Base-by-base conservation (phyloP, 108 stramenopile species). In the Skeletonema marinoi region DNA sequence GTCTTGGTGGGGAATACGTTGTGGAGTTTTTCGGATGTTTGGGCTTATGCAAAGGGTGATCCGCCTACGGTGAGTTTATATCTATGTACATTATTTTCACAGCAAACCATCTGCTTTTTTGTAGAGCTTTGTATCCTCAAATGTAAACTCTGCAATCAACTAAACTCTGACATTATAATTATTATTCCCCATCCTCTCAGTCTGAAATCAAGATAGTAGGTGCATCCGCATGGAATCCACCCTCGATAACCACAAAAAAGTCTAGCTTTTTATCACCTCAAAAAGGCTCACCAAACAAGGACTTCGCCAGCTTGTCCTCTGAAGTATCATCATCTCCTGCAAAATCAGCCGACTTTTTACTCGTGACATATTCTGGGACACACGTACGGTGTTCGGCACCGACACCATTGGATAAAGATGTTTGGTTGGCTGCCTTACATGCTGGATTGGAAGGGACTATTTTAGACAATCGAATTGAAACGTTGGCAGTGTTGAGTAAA, bases 321-420 rank as follows among this genome's bases (percentile, higher is more conserved):
- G 82, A 79, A 65, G 32, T 74, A 36, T 36, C 70, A 36, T 36
- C 70, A 39, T 77, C 83, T 36, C 64, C 79, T 0, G 41, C 66
- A 3, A 77, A 76, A 73, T 77, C 75, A 17, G 61, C 62, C 13
- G 82, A 83, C 51, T 83, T 83, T 69, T 67, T 83, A 9, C 66
- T 93, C 12, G 88, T 95, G 21, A 92, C 94, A 32, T 80, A 85
- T 74, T 85, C 88, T 12, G 92, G 94, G 6, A 93, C 90, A 4
- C 92, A 95, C 60, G 78, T 95, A 16, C 73, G 73, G 29, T 95
- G 89, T 62, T 71, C 87, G 3, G 83, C 91, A 8, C 87, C 89
- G 33, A 89, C 88, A 1, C 65, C 70, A 14, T 30, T 46, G 5
- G 92, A 92, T 82, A 80, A 89, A 17, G 88, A 93, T 61, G 69